A percentile compares a stretch with the other conserved stretches of the same genome.
Evolutionary conservation across 495 filamentous ascomycete species (phyloP).

Genomic region (Bryoglossum gracile): DNA sequence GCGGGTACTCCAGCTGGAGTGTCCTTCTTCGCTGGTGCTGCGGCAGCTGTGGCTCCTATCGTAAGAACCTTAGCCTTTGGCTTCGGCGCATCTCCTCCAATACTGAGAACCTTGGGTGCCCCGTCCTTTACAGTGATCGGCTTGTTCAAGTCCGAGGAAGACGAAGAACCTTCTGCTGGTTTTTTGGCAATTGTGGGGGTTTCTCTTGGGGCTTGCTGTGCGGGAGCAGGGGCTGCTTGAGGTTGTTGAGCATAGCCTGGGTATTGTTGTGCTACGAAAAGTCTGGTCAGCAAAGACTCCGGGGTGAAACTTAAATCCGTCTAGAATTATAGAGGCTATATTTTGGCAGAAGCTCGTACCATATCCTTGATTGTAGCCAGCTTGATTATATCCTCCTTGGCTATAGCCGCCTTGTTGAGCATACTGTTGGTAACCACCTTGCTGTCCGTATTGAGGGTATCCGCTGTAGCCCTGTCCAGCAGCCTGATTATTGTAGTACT

Average conservation of each 20-base stretch:
- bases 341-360: conserved; percentile 31
- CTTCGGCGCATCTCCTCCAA: conserved; percentile 44
- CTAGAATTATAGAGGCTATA: background rate
- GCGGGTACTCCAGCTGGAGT: conserved; percentile 36
- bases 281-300: conserved; percentile 3
- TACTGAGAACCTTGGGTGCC: conserved; percentile 46
- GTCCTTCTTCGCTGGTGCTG: conserved; percentile 41
- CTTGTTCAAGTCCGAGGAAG: conserved; percentile 37
- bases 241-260: conserved; percentile 36
- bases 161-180: conserved; percentile 34
- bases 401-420: conserved; percentile 44
- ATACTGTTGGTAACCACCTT: conserved; percentile 46
- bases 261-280: conserved; percentile 23
- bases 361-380: conserved; percentile 53
- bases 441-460: conserved; percentile 49
- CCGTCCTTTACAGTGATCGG: conserved; percentile 39
- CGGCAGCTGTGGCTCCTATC: conserved; percentile 47
- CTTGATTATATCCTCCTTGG: conserved; percentile 38
- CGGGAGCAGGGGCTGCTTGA: conserved; percentile 35
- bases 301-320: background rate
- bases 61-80: conserved; percentile 61
- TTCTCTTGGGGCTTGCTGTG: conserved; percentile 38
- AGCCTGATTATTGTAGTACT: conserved; percentile 22
- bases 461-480: conserved; percentile 22
- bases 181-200: conserved; percentile 64